These are phyloP conservation scores for Telfairia occidentalis DNA, from an alignment of 331 rosid genomes.

Conservation along the genomic window DNA sequence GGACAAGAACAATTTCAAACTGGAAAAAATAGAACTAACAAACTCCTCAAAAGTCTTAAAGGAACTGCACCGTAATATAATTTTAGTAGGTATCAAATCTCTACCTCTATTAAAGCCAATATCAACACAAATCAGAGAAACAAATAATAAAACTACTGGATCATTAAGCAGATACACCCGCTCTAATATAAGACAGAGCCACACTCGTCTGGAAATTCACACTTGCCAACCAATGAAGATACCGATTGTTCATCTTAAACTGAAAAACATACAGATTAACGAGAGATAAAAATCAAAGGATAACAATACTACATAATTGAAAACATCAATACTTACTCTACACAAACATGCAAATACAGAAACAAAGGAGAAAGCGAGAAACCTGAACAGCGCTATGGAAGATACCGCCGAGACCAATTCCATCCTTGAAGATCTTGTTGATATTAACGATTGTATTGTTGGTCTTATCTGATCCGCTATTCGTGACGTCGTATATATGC, in stretches of 20 bases:
- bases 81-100: background rate
- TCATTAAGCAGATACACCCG: background rate
- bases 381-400: conserved; percentile 99
- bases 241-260: background rate
- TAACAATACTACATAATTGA: background rate
- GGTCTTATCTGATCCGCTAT: conserved; percentile 97
- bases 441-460: conserved; percentile 85
- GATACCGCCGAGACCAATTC: conserved; percentile 93
- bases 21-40: background rate
- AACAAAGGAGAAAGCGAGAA: background rate
- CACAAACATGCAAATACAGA: background rate
- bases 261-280: background rate
- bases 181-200: background rate
- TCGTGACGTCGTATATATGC: conserved; percentile 88
- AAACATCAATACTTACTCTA: background rate
- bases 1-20: background rate
- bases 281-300: background rate
- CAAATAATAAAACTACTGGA: background rate
- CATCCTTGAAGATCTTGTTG: conserved; percentile 98
- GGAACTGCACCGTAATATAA: background rate
- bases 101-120: background rate
- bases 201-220: background rate
- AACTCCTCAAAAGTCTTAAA: background rate
- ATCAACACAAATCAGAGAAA: background rate
- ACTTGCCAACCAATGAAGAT: background rate